Conservation (phyloP, 1,139 yeast genomes). For the Yamadazyma atmosphaerica region DNA sequence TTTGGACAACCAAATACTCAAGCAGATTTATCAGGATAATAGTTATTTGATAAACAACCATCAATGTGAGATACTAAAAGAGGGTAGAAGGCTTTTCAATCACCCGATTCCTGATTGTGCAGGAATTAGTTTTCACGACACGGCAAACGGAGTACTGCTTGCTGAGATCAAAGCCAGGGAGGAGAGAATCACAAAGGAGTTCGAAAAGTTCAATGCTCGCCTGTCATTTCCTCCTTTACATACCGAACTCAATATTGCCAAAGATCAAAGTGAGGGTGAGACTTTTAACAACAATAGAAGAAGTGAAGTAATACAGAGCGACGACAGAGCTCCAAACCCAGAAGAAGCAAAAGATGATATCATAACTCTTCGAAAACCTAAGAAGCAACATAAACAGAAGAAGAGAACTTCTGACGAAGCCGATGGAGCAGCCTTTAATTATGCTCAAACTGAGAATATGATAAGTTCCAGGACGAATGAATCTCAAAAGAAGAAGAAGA, state of each 20-base stretch:
- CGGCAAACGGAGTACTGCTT: background rate
- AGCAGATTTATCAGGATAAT: conserved; percentile 19
- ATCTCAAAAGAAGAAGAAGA: conserved; percentile 35
- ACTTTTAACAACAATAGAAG: conserved; percentile 3
- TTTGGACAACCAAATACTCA: conserved; percentile 14
- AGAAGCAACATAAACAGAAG: conserved; percentile 15
- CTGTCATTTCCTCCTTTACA: background rate
- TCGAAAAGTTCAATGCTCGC: conserved; percentile 4
- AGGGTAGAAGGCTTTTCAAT: conserved; percentile 4
- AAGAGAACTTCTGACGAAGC: conserved; percentile 15
- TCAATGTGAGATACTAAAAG: background rate
- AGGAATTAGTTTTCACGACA: conserved; percentile 11
- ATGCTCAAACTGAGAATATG: conserved; percentile 49
- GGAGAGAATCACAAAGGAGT: conserved; percentile 3
- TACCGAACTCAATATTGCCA: background rate
- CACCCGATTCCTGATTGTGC: background rate
- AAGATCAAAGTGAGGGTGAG: conserved; percentile 1
- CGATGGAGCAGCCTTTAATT: conserved; percentile 35
- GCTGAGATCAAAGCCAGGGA: conserved; percentile 6
- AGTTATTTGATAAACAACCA: conserved; percentile 4
- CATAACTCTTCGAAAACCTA: conserved; percentile 47
- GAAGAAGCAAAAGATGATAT: conserved; percentile 51
- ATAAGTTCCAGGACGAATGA: conserved; percentile 25
- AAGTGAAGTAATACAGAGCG: conserved; percentile 1
- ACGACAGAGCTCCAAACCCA: conserved; percentile 1